Evolutionary conservation across 805 yeast genomes (phyloP), one percentile per base, ranked within the genome.

Genomic region (Sugiyamaella chiloensis): DNA sequence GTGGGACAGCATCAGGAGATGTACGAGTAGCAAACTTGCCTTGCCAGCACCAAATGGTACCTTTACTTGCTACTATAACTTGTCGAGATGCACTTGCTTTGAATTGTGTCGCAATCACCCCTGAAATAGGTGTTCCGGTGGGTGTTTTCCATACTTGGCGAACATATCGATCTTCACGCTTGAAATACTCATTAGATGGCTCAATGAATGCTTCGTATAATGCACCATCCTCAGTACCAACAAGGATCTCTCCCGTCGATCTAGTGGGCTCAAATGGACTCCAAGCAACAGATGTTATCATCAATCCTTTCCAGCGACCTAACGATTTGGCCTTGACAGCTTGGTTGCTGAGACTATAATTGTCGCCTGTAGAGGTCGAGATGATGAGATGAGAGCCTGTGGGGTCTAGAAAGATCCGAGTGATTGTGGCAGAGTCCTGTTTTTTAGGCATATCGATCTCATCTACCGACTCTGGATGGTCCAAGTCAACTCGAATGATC

Each of bases 401-500:
- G 0, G 75, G 73, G 57, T 80, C 85, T 39, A 75, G 62, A 56
- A 66, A 80, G 1, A 79, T 63, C 31, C 62, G 56, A 19, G 58
- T 60, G 16, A 71, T 63, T 29, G 43, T 47, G 21, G 61, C 68
- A 1, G 58, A 54, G 5, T 61, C 62, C 26, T 58, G 52, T 24
- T 60, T 59, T 40, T 57, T 54, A 40, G 68, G 64, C 17, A 63
- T 36, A 46, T 62, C 66, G 16, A 67, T 55, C 32, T 69, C 65
- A 35, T 71, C 73, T 4, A 85, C 81, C 5, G 70, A 70, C 29
- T 83, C 79, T 1, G 93, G 93, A 42, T 72, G 72, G 43, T 79
- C 81, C 52, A 85, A 65, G 55, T 84, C 80, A 26, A 86, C 83
- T n/a, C 84, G 65, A 53, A 77, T 77, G n/a, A 85, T 64, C 12